Evolutionary conservation across 345 rosid genomes (phyloP).

Genomic region (Linum usitatissimum): DNA sequence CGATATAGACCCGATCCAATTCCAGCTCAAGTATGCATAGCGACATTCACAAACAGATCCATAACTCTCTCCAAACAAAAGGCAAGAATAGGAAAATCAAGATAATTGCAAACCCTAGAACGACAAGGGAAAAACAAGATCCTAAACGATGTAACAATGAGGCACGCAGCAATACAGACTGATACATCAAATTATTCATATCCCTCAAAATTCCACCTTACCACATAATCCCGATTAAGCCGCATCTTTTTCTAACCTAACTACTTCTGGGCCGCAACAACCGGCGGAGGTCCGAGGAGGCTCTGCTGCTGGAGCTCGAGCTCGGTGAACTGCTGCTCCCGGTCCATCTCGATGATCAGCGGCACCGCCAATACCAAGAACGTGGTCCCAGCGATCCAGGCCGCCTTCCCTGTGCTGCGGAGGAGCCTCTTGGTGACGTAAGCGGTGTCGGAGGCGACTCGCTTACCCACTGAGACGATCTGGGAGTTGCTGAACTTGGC

Average conservation of each 20-base stretch:
- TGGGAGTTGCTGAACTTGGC: constrained; percentile 29
- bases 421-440: constrained; percentile 65
- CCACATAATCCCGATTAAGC: neutral
- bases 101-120: too few relatives aligned
- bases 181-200: too few relatives aligned
- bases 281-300: constrained; percentile 50
- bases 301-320: constrained; percentile 63
- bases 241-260: constrained; percentile 10
- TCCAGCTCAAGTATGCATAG: neutral
- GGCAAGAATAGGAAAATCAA: too few relatives aligned
- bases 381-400: constrained; percentile 75
- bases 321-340: constrained; percentile 54
- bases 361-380: constrained; percentile 59
- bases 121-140: too few relatives aligned
- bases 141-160: too few relatives aligned
- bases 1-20: neutral
- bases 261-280: constrained; percentile 18
- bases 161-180: too few relatives aligned
- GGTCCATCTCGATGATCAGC: constrained; percentile 50
- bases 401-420: constrained; percentile 76
- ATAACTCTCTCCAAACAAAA: too few relatives aligned
- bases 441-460: constrained; percentile 39
- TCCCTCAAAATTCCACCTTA: neutral
- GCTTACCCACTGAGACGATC: constrained; percentile 45
- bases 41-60: neutral